Evolutionary conservation across 768 basidiomycete genomes (phyloP).

Genomic region (Amanita exitialis): DNA sequence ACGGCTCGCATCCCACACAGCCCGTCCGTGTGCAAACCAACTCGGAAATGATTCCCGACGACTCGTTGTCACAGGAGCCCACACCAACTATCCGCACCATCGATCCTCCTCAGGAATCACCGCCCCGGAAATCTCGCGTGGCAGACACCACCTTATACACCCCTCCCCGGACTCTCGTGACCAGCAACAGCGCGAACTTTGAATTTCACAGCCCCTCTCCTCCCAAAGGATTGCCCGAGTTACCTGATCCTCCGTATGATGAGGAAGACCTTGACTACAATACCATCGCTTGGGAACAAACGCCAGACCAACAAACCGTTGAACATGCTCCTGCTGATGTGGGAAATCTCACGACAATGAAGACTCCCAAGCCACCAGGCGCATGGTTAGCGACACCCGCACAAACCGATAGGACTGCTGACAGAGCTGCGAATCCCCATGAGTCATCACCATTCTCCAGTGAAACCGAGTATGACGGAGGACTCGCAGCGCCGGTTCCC

Average conservation of each 20-base stretch:
- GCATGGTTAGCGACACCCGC: constrained; percentile 25
- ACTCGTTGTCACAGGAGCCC: constrained; percentile 13
- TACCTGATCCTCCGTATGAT: constrained; percentile 56
- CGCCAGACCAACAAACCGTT: neutral
- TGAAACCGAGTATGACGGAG: constrained; percentile 19
- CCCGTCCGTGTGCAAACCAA: neutral
- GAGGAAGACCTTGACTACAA: constrained; percentile 17
- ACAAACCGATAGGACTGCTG: constrained; percentile 10
- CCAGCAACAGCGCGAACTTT: constrained; percentile 23
- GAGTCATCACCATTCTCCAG: neutral
- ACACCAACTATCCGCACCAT: constrained; percentile 15
- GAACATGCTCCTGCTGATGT: neutral
- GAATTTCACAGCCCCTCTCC: constrained; percentile 59
- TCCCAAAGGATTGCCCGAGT: constrained; percentile 49
- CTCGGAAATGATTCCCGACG: neutral
- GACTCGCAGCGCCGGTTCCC: constrained; percentile 35
- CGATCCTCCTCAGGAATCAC: constrained; percentile 3
- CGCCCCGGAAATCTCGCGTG: neutral
- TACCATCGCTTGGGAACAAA: constrained; percentile 1
- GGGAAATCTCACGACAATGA: constrained; percentile 13
- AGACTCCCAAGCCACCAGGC: constrained; percentile 25
- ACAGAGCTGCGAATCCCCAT: neutral
- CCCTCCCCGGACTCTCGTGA: constrained; percentile 20
- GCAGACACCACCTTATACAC: constrained; percentile 8
- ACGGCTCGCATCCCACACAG: neutral